Evolutionary conservation across 345 rosid genomes (phyloP), one percentile per base, ranked within the genome.

Genomic region (Gossypium raimondii): DNA sequence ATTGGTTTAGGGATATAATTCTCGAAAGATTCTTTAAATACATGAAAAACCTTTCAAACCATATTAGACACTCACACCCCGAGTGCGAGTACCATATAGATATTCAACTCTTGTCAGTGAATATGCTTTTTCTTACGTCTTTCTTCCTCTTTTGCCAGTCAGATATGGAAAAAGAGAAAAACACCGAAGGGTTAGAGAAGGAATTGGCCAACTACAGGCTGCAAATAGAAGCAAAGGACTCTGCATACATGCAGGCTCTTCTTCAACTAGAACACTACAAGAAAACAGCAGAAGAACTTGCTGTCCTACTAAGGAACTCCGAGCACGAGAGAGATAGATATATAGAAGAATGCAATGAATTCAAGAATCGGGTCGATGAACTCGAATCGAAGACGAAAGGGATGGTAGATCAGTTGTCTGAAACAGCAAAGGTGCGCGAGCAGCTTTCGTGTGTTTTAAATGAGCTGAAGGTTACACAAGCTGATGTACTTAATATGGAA

Each of bases 141-240:
- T 38, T 20, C 45, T 25, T 11, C 48, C 50, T 55, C 25, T 67
- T 50, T 17, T 18, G 24, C 14, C 63, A 34, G 82, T 41, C 65
- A 63, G 83, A 81, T 64, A 75, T 14, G 14, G 83, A 80, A 16
- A 78, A 75, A 41, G 87, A 82, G 44, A 83, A 57, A 53, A 83
- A 76, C 27, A 7, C 71, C 9, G 82, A 82, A 68, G 66, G 60
- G 41, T 50, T 86, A 45, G 70, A 73, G 27, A 84, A 80, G 84
- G 86, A 86, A 24, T 66, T 87, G 81, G 84, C 89, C 7, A 84
- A 74, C 73, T 71, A 27, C 78, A 87, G 82, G 75, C 70, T 82
- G 75, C 89, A 87, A 59, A 50, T 87, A 25, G 85, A 87, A 70
- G 85, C 86, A 7, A 89, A 81, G 73, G 88, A 89, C 70, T 80